Percentiles rank a stretch among this genome's conserved stretches.
Conservation (phyloP, 1,284 basidiomycete genomes). For the Ceratobasidium sp. region DNA sequence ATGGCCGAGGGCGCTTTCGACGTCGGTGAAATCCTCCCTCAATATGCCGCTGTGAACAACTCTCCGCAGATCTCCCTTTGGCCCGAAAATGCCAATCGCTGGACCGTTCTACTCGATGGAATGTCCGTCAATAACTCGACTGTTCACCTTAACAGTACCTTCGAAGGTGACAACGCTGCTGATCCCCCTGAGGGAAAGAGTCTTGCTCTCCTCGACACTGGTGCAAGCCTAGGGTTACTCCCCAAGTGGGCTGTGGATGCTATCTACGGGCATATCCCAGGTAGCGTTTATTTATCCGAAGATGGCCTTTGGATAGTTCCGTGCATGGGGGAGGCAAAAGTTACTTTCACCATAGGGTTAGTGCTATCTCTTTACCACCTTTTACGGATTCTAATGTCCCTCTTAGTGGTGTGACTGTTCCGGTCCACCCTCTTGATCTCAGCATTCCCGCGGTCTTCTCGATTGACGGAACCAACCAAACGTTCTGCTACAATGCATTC, state of each 20-base stretch:
- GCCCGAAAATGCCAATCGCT: slow-evolving; percentile 67
- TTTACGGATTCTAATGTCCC: slow-evolving; percentile 24
- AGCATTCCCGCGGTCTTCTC: slow-evolving; percentile 57
- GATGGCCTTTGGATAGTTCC: slow-evolving; percentile 70
- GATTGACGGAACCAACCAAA: slow-evolving; percentile 44
- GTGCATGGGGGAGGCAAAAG: slow-evolving; percentile 70
- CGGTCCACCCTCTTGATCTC: slow-evolving; percentile 70
- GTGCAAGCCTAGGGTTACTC: slow-evolving; percentile 63
- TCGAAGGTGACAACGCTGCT: slow-evolving; percentile 33
- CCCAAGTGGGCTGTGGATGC: slow-evolving; percentile 63
- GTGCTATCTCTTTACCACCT: slow-evolving; percentile 45
- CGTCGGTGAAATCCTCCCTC: slow-evolving; percentile 67
- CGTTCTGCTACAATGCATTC: slow-evolving; percentile 70
- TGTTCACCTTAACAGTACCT: slow-evolving; percentile 30
- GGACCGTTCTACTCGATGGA: slow-evolving; percentile 70
- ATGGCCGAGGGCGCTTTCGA: slow-evolving; percentile 37
- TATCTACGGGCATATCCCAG: slow-evolving; percentile 67
- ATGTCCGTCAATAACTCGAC: slow-evolving; percentile 51
- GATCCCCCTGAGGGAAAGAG: slow-evolving; percentile 56
- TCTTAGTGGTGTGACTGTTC: slow-evolving; percentile 51
- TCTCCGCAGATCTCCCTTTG: slow-evolving; percentile 68
- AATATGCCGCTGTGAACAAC: slow-evolving; percentile 63
- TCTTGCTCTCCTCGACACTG: slow-evolving; percentile 73
- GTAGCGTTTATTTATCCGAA: slow-evolving; percentile 60
- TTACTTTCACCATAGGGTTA: slow-evolving; percentile 75